Evolutionary conservation across 208 protist genomes (phyloP), one percentile per base, ranked within the genome.

Genomic region (Trichomonas tenax): DNA sequence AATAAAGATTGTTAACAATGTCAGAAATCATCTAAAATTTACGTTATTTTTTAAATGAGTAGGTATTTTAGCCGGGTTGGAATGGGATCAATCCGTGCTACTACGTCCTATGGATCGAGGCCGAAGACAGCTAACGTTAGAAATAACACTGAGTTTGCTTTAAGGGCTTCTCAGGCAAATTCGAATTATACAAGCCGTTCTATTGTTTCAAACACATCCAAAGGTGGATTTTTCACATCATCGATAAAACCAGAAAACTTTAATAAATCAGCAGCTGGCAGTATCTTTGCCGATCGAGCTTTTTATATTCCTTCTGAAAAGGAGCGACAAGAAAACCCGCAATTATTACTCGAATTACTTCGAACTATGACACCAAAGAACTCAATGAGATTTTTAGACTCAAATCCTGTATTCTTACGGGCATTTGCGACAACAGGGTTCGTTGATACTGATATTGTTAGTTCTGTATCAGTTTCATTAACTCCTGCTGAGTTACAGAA

Each of bases 301-400:
- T 46, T 40, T 46, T 44, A 46, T 26, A 46, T 44, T 44, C 38
- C 82, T 46, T 34, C 31, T 48, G 82, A 44, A 89, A 46, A 46
- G 23, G 34, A 84, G 41, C 11, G 26, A 15, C n/a, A 10, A 84
- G 86, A 93, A 48, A 34, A 93, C 9, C 44, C 45, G 0, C 45
- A 34, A 41, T 41, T 93, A 58, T 38, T 44, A 51, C 45, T 93
- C 44, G 86, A 93, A 41, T 4, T 93, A 11, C 36, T 93, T 10
- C 48, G 44, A 93, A 93, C 86, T 17, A 93, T 93, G 86, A 58
- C 86, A 48, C 86, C 86, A 48, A 93, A 93, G 17, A 93, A 93
- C 38, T 93, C 40, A 38, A 51, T 93, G 17, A 11, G 44, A 38
- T 93, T 49, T 93, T 93, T 93, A 51, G 44, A 93, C 34, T 23